Conservation (phyloP, 352 stramenopile genomes). For the Phytophthora pistaciae region DNA sequence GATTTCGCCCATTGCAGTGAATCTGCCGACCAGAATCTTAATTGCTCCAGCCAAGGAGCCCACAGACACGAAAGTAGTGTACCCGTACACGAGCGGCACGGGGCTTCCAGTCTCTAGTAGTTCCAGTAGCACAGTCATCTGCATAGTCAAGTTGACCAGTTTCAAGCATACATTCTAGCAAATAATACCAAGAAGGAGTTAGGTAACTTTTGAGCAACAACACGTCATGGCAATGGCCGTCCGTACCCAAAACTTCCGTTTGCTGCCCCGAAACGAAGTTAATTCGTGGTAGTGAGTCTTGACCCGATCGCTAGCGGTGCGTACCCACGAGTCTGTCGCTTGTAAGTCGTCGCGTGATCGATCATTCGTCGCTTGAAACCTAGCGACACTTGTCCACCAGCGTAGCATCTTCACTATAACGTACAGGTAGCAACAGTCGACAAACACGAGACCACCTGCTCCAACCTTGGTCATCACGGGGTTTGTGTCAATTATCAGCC, state of each 20-base stretch:
- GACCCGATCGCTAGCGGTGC: slow-evolving; percentile 2
- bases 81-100: slow-evolving; percentile 18
- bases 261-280: slow-evolving; percentile 21
- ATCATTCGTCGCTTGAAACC: neutral
- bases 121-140: slow-evolving; percentile 26
- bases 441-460: slow-evolving; percentile 14
- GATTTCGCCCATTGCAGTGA: slow-evolving; percentile 33
- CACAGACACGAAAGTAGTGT: slow-evolving; percentile 27
- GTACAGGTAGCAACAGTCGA: slow-evolving; percentile 20
- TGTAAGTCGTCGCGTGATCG: neutral
- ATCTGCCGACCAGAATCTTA: slow-evolving; percentile 23
- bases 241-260: slow-evolving; percentile 27
- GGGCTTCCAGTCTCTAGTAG: slow-evolving; percentile 27
- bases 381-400: slow-evolving; percentile 11
- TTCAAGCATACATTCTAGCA: slow-evolving; percentile 28
- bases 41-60: slow-evolving; percentile 30
- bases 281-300: slow-evolving; percentile 14
- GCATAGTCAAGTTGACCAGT: slow-evolving; percentile 33
- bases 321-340: slow-evolving; percentile 9
- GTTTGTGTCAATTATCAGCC: slow-evolving; percentile 30
- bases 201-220: neutral
- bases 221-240: neutral
- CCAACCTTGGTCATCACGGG: slow-evolving; percentile 13
- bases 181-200: neutral
- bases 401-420: slow-evolving; percentile 23